Conservation (phyloP, 139 green algal genomes). For the Closterium sp. region DNA sequence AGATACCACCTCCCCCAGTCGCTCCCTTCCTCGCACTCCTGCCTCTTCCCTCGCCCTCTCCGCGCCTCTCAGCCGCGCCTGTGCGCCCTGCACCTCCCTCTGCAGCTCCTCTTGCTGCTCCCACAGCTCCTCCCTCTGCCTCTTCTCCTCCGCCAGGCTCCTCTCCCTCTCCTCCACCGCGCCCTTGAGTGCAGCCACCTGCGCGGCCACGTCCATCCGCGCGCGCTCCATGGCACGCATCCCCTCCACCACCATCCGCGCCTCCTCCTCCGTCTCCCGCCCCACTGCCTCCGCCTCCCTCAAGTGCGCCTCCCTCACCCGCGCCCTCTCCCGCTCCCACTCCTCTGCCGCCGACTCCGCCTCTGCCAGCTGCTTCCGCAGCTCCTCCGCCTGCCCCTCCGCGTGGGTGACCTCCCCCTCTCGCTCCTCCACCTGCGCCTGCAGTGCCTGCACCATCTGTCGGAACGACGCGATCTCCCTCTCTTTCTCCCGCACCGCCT, state of each 20-base stretch:
- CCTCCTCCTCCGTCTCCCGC: conserved; percentile 22
- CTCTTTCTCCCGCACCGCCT: background rate
- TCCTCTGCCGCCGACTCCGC: background rate
- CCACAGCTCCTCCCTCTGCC: background rate
- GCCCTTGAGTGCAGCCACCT: background rate
- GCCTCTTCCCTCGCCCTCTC: background rate
- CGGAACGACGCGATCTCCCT: background rate
- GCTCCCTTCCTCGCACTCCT: background rate
- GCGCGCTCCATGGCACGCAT: background rate
- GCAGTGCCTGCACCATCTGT: background rate
- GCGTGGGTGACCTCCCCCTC: background rate
- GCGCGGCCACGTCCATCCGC: background rate
- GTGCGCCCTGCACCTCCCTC: background rate
- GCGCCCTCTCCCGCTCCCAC: background rate
- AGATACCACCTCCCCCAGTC: background rate
- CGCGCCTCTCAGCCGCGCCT: background rate
- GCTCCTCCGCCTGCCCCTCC: conserved; percentile 12
- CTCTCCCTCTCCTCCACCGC: conserved; percentile 23
- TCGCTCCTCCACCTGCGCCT: background rate
- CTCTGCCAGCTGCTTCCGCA: background rate
- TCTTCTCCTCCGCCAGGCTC: conserved; percentile 4
- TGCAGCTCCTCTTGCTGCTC: background rate
- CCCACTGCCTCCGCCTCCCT: background rate
- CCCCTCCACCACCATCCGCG: background rate
- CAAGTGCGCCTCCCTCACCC: background rate